phyloP scores from a whole-genome alignment of 805 yeast genomes.

The Saturnispora sanitii region DNA sequence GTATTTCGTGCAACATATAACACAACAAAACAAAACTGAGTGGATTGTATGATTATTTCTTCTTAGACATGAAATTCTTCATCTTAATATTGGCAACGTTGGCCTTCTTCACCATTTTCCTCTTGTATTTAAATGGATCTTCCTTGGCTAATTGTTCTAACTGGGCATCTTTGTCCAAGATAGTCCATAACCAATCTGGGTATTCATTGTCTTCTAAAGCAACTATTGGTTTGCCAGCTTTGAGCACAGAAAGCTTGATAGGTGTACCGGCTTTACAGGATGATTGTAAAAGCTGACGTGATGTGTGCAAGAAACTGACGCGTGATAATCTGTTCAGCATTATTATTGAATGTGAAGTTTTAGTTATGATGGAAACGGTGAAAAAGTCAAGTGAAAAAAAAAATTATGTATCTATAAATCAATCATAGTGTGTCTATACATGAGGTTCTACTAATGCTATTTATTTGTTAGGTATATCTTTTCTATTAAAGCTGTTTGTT shows the following conservation, averaged over 20 bases:
- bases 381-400: no score
- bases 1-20: no score
- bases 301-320: slow-evolving; percentile 18
- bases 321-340: slow-evolving; percentile 4
- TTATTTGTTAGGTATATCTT: no score
- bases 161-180: slow-evolving; percentile 60
- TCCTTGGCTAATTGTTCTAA: slow-evolving; percentile 40
- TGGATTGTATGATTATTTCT: background rate
- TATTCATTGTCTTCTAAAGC: slow-evolving; percentile 84
- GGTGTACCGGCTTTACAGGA: slow-evolving; percentile 65
- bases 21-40: no score
- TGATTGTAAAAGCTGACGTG: slow-evolving; percentile 26
- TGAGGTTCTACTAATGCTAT: no score
- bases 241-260: slow-evolving; percentile 61
- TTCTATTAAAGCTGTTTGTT: no score
- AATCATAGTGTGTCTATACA: no score
- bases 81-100: slow-evolving; percentile 65
- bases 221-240: slow-evolving; percentile 76
- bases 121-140: slow-evolving; percentile 57
- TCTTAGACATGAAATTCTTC: slow-evolving; percentile 62
- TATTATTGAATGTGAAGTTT: background rate
- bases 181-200: slow-evolving; percentile 91
- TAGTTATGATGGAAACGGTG: background rate
- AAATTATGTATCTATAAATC: no score
- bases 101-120: slow-evolving; percentile 56